These are phyloP conservation scores for Takashimella koratensis DNA, from an alignment of 1,284 basidiomycete species.

Conservation along the genomic window DNA sequence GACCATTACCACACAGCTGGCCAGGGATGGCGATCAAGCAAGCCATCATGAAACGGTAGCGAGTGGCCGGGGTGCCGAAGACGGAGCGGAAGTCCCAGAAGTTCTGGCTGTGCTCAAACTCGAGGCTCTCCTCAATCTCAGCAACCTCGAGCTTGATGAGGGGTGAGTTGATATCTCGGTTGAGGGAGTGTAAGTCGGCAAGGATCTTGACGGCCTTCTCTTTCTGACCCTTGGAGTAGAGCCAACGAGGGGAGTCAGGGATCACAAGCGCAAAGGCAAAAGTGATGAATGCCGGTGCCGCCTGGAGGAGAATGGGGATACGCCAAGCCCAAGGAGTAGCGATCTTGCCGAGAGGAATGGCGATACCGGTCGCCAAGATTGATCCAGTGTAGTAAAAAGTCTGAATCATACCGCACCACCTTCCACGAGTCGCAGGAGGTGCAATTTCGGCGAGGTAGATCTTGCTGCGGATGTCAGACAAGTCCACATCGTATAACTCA, in stretches of 20 bases:
- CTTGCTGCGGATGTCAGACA: too few relatives aligned
- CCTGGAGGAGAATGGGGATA: slow-evolving; percentile 54
- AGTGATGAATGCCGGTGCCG: slow-evolving; percentile 53
- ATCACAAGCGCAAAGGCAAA: slow-evolving; percentile 50
- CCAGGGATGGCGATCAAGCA: slow-evolving; percentile 45
- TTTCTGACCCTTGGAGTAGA: slow-evolving; percentile 19
- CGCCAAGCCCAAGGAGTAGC: slow-evolving; percentile 54
- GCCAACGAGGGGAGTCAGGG: slow-evolving; percentile 54
- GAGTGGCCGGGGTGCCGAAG: slow-evolving; percentile 52
- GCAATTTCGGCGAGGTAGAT: slow-evolving; percentile 56
- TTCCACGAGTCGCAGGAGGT: slow-evolving; percentile 54
- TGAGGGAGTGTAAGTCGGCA: slow-evolving; percentile 52
- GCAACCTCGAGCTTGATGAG: slow-evolving; percentile 56
- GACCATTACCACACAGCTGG: slow-evolving; percentile 32
- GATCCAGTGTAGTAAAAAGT: slow-evolving; percentile 48
- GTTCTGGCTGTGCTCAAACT: slow-evolving; percentile 25
- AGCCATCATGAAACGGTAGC: slow-evolving; percentile 56
- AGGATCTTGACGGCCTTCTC: slow-evolving; percentile 18
- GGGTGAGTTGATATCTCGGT: slow-evolving; percentile 54
- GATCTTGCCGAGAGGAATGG: slow-evolving; percentile 55
- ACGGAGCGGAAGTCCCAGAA: slow-evolving; percentile 60
- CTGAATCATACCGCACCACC: slow-evolving; percentile 53
- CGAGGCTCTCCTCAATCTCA: slow-evolving; percentile 56
- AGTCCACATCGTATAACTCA: too few relatives aligned
- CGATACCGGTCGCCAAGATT: slow-evolving; percentile 56